These are phyloP conservation scores for Apiotrichum brassicae DNA, from an alignment of 1,284 basidiomycete species.

Conservation along the genomic window DNA sequence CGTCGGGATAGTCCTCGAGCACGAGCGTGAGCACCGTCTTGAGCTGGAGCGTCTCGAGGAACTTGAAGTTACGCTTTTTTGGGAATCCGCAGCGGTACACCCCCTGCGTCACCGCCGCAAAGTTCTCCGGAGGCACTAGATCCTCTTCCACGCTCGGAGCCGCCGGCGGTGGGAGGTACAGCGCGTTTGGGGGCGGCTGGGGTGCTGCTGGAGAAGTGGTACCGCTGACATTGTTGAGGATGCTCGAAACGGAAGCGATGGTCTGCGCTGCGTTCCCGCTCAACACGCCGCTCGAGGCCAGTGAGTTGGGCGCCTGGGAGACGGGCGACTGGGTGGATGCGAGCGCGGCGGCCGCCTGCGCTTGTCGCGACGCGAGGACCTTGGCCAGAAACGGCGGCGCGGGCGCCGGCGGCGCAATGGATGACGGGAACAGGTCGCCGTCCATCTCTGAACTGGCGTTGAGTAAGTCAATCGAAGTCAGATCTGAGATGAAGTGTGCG, in stretches of 20 bases:
- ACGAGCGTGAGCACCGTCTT: slow-evolving; percentile 54
- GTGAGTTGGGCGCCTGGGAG: too few species aligned
- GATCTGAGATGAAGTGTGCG: too few species aligned
- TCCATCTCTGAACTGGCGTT: background rate
- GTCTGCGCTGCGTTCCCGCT: too few species aligned
- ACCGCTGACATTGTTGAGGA: too few species aligned
- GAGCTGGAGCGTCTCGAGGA: slow-evolving; percentile 50
- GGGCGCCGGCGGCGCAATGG: background rate
- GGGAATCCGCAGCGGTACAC: slow-evolving; percentile 53
- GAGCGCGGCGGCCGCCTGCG: background rate
- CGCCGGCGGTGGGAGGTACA: slow-evolving; percentile 43
- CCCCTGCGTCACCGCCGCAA: slow-evolving; percentile 44
- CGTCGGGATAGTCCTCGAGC: slow-evolving; percentile 53
- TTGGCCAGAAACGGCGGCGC: slow-evolving; percentile 26
- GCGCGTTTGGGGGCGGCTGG: slow-evolving; percentile 23
- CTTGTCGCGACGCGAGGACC: slow-evolving; percentile 12
- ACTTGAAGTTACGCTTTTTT: slow-evolving; percentile 52
- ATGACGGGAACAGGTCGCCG: background rate
- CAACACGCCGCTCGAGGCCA: too few species aligned
- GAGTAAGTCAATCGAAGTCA: too few species aligned
- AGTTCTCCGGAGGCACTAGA: slow-evolving; percentile 45
- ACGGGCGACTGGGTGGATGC: background rate
- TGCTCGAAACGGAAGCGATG: too few species aligned
- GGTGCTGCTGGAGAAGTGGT: background rate
- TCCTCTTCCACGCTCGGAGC: slow-evolving; percentile 38